Conservation (phyloP, 106 monocot genomes). For the Triglochin maritima region DNA sequence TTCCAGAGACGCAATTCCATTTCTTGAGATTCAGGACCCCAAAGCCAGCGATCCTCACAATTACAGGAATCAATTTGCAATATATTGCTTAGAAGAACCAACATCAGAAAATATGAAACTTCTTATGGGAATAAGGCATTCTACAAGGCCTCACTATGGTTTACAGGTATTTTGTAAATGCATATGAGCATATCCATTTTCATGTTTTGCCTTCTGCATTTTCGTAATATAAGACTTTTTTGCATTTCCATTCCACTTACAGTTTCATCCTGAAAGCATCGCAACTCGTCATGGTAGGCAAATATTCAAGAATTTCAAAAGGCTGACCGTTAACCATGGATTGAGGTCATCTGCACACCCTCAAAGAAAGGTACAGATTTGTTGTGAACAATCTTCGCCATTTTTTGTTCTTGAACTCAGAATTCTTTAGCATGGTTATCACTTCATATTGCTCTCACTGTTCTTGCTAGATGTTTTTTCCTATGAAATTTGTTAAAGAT, state of each 20-base stretch:
- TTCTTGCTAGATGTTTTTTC: background rate
- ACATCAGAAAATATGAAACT: slow-evolving; percentile 19
- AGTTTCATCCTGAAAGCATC: slow-evolving; percentile 99
- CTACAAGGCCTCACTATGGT: slow-evolving; percentile 76
- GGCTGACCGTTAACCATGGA: slow-evolving; percentile 57
- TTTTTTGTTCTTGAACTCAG: background rate
- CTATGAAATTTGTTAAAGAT: background rate
- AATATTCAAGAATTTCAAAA: slow-evolving; percentile 91
- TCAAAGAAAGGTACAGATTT: slow-evolving; percentile 78
- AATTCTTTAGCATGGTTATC: background rate
- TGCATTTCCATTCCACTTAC: slow-evolving; percentile 3
- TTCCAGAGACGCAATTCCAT: slow-evolving; percentile 34
- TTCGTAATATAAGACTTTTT: background rate
- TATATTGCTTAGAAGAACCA: slow-evolving; percentile 5
- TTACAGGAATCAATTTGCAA: slow-evolving; percentile 5
- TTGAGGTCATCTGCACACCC: slow-evolving; percentile 29
- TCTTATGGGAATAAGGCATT: slow-evolving; percentile 85
- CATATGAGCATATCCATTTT: background rate
- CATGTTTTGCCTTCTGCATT: background rate
- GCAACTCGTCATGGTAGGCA: slow-evolving; percentile 73
- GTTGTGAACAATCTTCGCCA: slow-evolving; percentile 50
- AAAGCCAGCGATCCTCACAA: slow-evolving; percentile 1
- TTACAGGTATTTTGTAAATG: slow-evolving; percentile 52
- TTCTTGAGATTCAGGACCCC: slow-evolving; percentile 27
- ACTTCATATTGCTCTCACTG: too few species aligned